Evolutionary conservation across 768 basidiomycete species (phyloP).

Genomic region (Mycena vitilis): DNA sequence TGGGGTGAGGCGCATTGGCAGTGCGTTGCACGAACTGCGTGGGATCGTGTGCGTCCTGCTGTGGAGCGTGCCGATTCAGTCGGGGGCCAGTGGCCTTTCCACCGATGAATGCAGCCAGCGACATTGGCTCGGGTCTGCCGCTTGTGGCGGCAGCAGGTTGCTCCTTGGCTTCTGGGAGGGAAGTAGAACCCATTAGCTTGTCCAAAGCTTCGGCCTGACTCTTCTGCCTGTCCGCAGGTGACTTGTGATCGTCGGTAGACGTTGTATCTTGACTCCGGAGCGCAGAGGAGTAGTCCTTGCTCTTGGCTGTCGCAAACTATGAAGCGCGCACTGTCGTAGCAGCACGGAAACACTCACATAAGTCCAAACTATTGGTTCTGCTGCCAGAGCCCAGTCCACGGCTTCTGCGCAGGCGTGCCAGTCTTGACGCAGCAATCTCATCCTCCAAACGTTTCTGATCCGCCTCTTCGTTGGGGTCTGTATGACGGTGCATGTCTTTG

Average conservation of each 20-base stretch:
- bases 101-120: slow-evolving; percentile 86
- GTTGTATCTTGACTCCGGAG: slow-evolving; percentile 38
- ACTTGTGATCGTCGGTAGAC: slow-evolving; percentile 26
- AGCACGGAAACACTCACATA: slow-evolving; percentile 54
- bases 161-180: slow-evolving; percentile 3
- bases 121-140: slow-evolving; percentile 62
- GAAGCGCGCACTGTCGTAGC: slow-evolving; percentile 2
- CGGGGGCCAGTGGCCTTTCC: slow-evolving; percentile 81
- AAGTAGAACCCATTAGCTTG: slow-evolving; percentile 54
- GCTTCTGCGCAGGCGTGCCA: slow-evolving; percentile 62
- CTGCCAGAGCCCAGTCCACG: slow-evolving; percentile 53
- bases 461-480: slow-evolving; percentile 83
- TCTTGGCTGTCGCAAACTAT: slow-evolving; percentile 29
- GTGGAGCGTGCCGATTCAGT: slow-evolving; percentile 78
- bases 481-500: slow-evolving; percentile 81
- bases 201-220: slow-evolving; percentile 59
- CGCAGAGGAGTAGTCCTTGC: slow-evolving; percentile 40
- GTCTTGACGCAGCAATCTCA: slow-evolving; percentile 68
- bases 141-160: slow-evolving; percentile 24
- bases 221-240: slow-evolving; percentile 49
- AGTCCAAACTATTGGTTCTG: slow-evolving; percentile 53
- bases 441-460: slow-evolving; percentile 78
- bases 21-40: slow-evolving; percentile 74
- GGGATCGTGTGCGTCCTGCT: slow-evolving; percentile 73
- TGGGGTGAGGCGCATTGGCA: slow-evolving; percentile 71